phyloP scores from a whole-genome alignment of 306 rosid species.

The Clitoria ternatea region DNA sequence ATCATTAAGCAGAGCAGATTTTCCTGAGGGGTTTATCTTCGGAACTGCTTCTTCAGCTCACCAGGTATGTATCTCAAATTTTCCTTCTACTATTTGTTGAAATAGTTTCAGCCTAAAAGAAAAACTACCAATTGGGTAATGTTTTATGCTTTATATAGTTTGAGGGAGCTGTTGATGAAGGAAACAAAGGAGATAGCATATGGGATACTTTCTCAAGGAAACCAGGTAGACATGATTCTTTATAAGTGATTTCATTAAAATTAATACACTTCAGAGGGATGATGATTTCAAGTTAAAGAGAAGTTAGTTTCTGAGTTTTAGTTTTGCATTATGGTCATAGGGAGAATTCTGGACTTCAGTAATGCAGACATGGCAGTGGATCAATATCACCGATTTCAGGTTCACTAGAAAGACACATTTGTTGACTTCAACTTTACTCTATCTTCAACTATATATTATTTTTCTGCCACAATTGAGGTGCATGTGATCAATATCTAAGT shows the following conservation, averaged over 20 bases:
- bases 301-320: slow-evolving; percentile 23
- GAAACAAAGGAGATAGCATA: slow-evolving; percentile 80
- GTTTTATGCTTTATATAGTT: slow-evolving; percentile 45
- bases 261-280: neutral
- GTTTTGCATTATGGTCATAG: slow-evolving; percentile 37
- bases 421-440: slow-evolving; percentile 19
- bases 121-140: neutral
- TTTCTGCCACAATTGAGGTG: neutral
- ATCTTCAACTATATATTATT: neutral
- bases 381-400: slow-evolving; percentile 95
- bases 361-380: slow-evolving; percentile 90
- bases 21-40: slow-evolving; percentile 78
- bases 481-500: slow-evolving; percentile 3
- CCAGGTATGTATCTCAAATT: slow-evolving; percentile 54
- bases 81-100: neutral
- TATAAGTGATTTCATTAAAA: neutral
- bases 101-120: neutral
- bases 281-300: neutral
- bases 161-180: slow-evolving; percentile 87
- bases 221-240: slow-evolving; percentile 51
- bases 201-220: slow-evolving; percentile 78
- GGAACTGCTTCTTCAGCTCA: slow-evolving; percentile 97
- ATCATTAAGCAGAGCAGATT: slow-evolving; percentile 69
- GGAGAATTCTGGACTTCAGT: slow-evolving; percentile 91
- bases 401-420: slow-evolving; percentile 21